Percentiles rank a stretch among this genome's conserved stretches.
phyloP scores from a whole-genome alignment of 1,139 yeast species.

The Kluyveromyces marxianus region DNA sequence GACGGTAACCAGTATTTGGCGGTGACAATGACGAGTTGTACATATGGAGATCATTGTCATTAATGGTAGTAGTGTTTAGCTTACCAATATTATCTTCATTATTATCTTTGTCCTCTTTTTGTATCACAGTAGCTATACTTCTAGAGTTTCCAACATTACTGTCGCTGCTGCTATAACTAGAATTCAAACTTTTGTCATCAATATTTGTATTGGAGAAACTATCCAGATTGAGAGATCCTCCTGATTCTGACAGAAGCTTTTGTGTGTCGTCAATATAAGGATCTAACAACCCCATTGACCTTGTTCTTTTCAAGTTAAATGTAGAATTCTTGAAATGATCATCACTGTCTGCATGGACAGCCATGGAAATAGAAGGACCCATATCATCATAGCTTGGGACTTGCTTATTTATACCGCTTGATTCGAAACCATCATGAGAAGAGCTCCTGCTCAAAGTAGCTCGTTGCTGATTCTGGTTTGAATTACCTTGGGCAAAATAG shows the following conservation, averaged over 20 bases:
- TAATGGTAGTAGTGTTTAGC: not conserved
- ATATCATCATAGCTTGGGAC: constrained; percentile 23
- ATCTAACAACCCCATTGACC: constrained; percentile 76
- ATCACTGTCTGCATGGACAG: constrained; percentile 64
- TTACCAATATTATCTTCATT: constrained; percentile 2
- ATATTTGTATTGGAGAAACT: not conserved
- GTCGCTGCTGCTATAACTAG: not conserved
- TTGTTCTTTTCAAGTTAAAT: constrained; percentile 71
- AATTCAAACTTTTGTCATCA: not conserved
- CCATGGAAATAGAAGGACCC: constrained; percentile 36
- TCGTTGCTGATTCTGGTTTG: not conserved
- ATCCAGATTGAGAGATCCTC: not conserved
- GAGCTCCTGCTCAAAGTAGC: constrained; percentile 3
- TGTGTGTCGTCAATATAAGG: constrained; percentile 48
- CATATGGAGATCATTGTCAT: constrained; percentile 10
- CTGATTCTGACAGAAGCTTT: constrained; percentile 25
- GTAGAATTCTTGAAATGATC: constrained; percentile 66
- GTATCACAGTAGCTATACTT: not conserved
- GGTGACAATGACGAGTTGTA: not conserved
- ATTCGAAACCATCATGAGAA: constrained; percentile 1
- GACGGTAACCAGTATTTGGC: not conserved
- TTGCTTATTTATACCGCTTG: constrained; percentile 3
- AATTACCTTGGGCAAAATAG: constrained; percentile 17
- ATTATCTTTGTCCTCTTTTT: constrained; percentile 12
- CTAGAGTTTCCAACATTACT: not conserved